Percentiles rank a stretch among this genome's conserved stretches.
Conservation (phyloP, 2,329 filamentous ascomycete species). For the Trichoderma lentiforme region DNA sequence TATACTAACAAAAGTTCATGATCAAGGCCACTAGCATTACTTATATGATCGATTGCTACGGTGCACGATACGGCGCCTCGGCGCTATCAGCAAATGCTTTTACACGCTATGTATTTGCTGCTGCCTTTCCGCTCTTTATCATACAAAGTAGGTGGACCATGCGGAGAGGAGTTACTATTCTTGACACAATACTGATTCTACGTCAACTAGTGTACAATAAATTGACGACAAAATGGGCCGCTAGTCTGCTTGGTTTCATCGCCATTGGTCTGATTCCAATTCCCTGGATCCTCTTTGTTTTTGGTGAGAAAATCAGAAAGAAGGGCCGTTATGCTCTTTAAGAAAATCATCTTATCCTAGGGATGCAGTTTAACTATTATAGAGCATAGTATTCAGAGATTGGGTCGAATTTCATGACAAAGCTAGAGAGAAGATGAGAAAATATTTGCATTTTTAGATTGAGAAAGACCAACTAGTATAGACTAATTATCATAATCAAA, state of each 20-base stretch:
- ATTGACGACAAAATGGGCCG: conserved; percentile 19
- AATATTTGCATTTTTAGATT: neutral
- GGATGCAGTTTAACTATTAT: neutral
- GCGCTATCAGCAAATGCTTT: conserved; percentile 42
- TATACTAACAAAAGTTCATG: neutral
- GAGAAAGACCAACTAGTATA: neutral
- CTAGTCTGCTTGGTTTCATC: conserved; percentile 23
- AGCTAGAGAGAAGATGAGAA: neutral
- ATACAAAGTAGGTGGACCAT: conserved; percentile 22
- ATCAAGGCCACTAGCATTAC: conserved; percentile 15
- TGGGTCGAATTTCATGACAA: neutral
- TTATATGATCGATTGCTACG: conserved; percentile 24
- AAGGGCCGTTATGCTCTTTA: neutral
- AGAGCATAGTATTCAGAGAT: neutral
- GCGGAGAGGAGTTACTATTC: no score
- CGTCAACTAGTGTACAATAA: conserved; percentile 19
- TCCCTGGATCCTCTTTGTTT: conserved; percentile 22
- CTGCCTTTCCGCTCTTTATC: conserved; percentile 44
- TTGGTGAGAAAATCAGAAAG: conserved; percentile 4
- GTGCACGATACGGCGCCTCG: conserved; percentile 18
- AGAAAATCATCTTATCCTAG: neutral
- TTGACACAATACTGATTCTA: neutral
- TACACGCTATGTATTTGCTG: conserved; percentile 39
- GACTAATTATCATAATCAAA: neutral
- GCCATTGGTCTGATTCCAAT: conserved; percentile 21